Conservation (phyloP, 257 asterid genomes). For the Handroanthus guayacan region DNA sequence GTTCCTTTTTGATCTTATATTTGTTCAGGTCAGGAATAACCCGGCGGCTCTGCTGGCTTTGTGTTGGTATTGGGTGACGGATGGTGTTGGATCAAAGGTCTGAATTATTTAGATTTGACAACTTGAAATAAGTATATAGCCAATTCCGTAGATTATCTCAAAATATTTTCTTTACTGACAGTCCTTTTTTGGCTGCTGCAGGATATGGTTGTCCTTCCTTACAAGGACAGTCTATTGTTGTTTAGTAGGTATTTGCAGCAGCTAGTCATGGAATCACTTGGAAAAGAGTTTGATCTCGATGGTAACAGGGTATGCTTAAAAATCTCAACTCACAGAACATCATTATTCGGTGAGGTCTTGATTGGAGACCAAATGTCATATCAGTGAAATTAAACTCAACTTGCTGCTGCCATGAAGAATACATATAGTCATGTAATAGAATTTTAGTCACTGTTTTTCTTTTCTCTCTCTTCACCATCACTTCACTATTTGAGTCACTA, state of each 20-base stretch:
- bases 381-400: background rate
- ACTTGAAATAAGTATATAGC: constrained; percentile 17
- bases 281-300: constrained; percentile 96
- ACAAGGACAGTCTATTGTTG: constrained; percentile 93
- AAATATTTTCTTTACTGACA: background rate
- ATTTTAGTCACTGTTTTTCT: too few species aligned
- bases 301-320: constrained; percentile 83
- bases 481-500: too few species aligned
- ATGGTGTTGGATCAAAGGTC: constrained; percentile 97
- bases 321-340: constrained; percentile 21
- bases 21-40: constrained; percentile 74
- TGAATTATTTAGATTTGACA: constrained; percentile 35
- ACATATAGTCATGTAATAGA: too few species aligned
- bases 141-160: constrained; percentile 9
- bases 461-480: too few species aligned
- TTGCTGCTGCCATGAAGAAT: too few species aligned
- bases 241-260: constrained; percentile 97
- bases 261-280: constrained; percentile 99
- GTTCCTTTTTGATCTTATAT: constrained; percentile 17
- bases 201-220: constrained; percentile 99
- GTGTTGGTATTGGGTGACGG: constrained; percentile 98
- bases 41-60: constrained; percentile 96
- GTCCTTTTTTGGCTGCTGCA: constrained; percentile 47
- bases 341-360: background rate
- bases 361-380: constrained; percentile 2